Base-by-base conservation (phyloP, 1,284 basidiomycete genomes). In the Ganoderma sinense region DNA sequence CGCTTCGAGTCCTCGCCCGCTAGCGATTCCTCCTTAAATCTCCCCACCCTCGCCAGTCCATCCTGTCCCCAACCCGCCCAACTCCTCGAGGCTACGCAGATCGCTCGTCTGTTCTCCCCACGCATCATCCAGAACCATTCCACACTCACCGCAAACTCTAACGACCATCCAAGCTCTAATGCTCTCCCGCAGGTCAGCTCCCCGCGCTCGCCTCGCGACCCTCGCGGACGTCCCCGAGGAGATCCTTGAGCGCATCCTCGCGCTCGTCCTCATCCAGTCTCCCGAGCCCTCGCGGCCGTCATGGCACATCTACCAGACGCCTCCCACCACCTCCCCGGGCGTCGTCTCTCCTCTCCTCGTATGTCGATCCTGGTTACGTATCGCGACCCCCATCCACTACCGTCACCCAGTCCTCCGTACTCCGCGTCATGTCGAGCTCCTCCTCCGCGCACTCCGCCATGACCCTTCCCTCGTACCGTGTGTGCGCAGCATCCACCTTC, bases 201-300 rank as follows among this genome's bases (percentile, higher is more conserved):
- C 62, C 40, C 40, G 40, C 67, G 64, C 61, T 58, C 75, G 75
- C 74, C 65, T 64, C 58, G 45, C 68, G 56, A 73, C 72, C 4
- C 77, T 87, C 59, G 75, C 78, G n/a, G 75, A 78, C 55, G 82
- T 89, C 67, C 88, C 88, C 8, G 88, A 89, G 80, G 88, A 89
- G 75, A 81, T 89, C 71, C 79, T 89, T 67, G 84, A 85, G 68
- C 84, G 83, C 69, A 86, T 89, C 71, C 82, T 89, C 68, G 71
- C 79, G 0, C 81, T 84, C 71, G 78, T 80, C 20, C 77, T 86
- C 65, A 66, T 80, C 78, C 48, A 75, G 74, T 10, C 73, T 73
- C 39, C 74, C 68, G 65, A 67, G 43, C 40, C 69, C 36, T 64
- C 48, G 58, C 74, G 73, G 61, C 78, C 81, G 14, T 53, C 77